Percentiles rank a stretch among this genome's conserved stretches.
Evolutionary conservation across 2,329 filamentous ascomycete genomes (phyloP).

Genomic region (Paraconiothyrium sp.): DNA sequence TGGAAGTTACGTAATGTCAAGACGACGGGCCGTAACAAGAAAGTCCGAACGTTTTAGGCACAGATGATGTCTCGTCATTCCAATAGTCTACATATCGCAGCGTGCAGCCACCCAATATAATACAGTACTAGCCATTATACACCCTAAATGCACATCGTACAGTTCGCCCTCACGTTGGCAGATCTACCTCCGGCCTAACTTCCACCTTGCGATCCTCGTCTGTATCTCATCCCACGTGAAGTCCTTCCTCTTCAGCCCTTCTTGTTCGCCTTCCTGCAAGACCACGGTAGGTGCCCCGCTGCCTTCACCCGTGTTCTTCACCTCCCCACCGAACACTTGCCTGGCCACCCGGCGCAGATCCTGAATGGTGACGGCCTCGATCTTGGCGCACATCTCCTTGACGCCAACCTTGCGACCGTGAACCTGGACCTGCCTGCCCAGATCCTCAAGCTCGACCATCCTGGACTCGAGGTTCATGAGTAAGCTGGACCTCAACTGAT

Average conservation of each 20-base stretch:
- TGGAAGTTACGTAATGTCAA: too few species aligned
- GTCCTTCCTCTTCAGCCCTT: constrained; percentile 71
- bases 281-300: constrained; percentile 94
- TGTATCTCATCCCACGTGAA: constrained; percentile 91
- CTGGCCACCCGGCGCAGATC: constrained; percentile 85
- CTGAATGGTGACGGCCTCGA: constrained; percentile 79
- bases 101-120: constrained; percentile 2
- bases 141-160: constrained; percentile 13
- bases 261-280: constrained; percentile 85
- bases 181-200: constrained; percentile 71
- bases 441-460: constrained; percentile 97
- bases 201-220: constrained; percentile 83
- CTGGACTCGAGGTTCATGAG: constrained; percentile 97
- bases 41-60: too few species aligned
- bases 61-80: background rate
- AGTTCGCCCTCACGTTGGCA: background rate
- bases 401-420: constrained; percentile 93
- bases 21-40: too few species aligned
- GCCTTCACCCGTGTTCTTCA: constrained; percentile 78
- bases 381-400: constrained; percentile 88
- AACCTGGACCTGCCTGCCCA: constrained; percentile 95
- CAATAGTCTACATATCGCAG: constrained; percentile 7
- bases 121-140: constrained; percentile 14
- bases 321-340: constrained; percentile 78
- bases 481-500: constrained; percentile 87